phyloP scores from a whole-genome alignment of 139 green algal species.

The Volvox africanus region DNA sequence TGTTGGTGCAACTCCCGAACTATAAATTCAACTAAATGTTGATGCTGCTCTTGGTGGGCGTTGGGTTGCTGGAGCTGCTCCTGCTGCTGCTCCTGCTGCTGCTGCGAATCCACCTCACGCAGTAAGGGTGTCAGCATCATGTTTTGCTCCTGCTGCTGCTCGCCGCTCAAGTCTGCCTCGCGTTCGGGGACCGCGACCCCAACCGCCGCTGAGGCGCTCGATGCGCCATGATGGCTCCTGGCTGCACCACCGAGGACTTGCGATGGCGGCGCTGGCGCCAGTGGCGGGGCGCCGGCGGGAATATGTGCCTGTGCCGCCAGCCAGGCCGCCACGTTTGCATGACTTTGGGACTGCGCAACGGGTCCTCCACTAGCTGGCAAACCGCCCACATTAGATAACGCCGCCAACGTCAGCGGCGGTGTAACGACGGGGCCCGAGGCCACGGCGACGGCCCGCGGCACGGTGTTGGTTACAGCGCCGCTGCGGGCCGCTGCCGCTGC shows the following conservation, averaged over 20 bases:
- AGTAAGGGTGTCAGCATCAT: background rate
- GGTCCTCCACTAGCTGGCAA: background rate
- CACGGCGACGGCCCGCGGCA: background rate
- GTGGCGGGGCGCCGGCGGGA: background rate
- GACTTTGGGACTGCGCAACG: conserved; percentile 30
- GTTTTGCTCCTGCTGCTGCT: conserved; percentile 34
- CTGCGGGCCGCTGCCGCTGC: background rate
- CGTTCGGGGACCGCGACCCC: background rate
- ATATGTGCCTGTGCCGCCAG: conserved; percentile 14
- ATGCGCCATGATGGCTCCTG: background rate
- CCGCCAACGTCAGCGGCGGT: conserved; percentile 6
- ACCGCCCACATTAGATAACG: conserved; percentile 25
- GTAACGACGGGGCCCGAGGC: background rate
- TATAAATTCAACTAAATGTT: conserved; percentile 7
- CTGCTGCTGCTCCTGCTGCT: background rate
- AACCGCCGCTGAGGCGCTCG: background rate
- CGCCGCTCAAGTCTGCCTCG: background rate
- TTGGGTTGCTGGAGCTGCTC: background rate
- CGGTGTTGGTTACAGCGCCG: background rate
- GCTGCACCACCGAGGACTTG: background rate
- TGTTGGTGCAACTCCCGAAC: background rate
- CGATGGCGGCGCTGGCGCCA: conserved; percentile 13
- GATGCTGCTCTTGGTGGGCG: background rate
- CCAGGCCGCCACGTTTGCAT: conserved; percentile 43
- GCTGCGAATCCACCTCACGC: background rate